Conservation (phyloP, 345 rosid genomes). For the Syzygium grande region DNA sequence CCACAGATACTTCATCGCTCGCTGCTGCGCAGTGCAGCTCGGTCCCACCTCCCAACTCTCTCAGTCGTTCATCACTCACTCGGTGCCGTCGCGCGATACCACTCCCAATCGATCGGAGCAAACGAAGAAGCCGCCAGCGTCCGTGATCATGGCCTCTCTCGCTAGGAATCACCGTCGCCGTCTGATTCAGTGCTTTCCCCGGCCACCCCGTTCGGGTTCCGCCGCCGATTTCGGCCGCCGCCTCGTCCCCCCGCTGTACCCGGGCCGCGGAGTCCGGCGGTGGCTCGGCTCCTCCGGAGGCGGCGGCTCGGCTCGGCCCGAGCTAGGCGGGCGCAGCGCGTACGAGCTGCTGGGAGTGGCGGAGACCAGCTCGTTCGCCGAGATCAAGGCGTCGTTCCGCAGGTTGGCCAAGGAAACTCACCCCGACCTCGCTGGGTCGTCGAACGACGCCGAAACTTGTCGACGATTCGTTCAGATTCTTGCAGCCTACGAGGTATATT, state of each 20-base stretch:
- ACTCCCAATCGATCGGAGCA: neutral
- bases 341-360: constrained; percentile 66
- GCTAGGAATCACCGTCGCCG: neutral
- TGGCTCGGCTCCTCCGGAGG: neutral
- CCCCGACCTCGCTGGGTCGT: constrained; percentile 59
- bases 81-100: neutral
- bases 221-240: neutral
- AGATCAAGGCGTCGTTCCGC: constrained; percentile 84
- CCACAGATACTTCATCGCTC: neutral
- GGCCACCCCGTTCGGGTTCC: neutral
- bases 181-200: neutral
- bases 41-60: neutral
- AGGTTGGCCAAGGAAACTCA: constrained; percentile 86
- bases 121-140: neutral
- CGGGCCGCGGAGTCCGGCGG: neutral
- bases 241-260: neutral
- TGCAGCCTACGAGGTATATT: constrained; percentile 81
- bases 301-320: constrained; percentile 37
- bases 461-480: constrained; percentile 72
- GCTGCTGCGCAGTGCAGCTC: neutral
- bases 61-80: neutral
- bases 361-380: constrained; percentile 59
- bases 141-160: neutral
- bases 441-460: constrained; percentile 36
- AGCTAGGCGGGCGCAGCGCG: constrained; percentile 60